Base-by-base conservation (phyloP, 1,284 basidiomycete species). In the Fomitopsis palustris region DNA sequence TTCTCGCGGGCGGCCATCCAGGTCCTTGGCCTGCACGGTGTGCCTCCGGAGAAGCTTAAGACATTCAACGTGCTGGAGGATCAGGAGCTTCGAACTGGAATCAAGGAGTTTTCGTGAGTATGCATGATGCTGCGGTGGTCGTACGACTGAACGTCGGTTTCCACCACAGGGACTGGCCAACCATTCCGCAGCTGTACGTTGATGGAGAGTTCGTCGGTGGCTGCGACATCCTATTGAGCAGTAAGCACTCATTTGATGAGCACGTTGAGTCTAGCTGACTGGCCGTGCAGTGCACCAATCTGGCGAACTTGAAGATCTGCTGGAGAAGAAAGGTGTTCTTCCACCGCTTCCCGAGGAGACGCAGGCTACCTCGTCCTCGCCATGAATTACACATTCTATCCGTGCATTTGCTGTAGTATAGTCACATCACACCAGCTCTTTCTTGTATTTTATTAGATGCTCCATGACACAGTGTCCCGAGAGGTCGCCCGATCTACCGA, bases 141-240 rank as follows among this genome's bases (percentile, higher is more conserved):
- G 14, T 27, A 62, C 19, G 21, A 33, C 39, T 31, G 23, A 41
- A 51, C 21, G 43, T n/a, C 42, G 61, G 17, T 29, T 10, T 49
- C 37, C 41, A 55, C 47, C 31, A 8, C 69, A 96, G 94, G 51
- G 93, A 96, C 69, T 99, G 96, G 96, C 96, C 96, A 17, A 99
- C 96, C 19, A 90, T 99, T 65, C 97, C 97, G 12, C 96, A 99
- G 74, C 77, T 99, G 9, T 99, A 97, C 71, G 82, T 98, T 42
- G 88, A 93, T 59, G 95, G 96, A 27, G 95, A 98, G 72, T 99
- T 99, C 69, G 82, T 98, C 31, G 96, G 96, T 52, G 96, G 96
- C 53, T 98, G 95, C 73, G 96, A 99, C 76, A 98, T 98, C 68
- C 78, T 98, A 56, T 75, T 98, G 31, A 86, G 86, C 65, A 98